Conservation (phyloP, 2,329 filamentous ascomycete genomes). For the Diatrype stigma region DNA sequence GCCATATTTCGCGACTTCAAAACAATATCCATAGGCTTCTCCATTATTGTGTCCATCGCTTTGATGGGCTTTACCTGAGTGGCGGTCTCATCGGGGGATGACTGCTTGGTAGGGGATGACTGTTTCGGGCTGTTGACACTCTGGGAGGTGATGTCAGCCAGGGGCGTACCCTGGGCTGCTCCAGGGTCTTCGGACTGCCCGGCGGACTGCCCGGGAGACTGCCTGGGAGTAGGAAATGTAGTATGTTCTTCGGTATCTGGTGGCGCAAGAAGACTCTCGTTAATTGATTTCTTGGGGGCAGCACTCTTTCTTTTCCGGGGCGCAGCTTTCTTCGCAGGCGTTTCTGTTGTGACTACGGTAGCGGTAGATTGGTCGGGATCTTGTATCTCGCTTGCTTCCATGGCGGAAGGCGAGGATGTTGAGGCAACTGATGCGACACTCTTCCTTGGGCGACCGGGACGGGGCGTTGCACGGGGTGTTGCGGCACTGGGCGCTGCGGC, state of each 20-base stretch:
- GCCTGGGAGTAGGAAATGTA: constrained; percentile 44
- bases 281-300: constrained; percentile 35
- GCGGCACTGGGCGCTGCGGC: constrained; percentile 34
- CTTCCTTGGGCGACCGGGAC: constrained; percentile 39
- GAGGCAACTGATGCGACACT: constrained; percentile 18
- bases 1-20: constrained; percentile 75
- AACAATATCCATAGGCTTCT: constrained; percentile 91
- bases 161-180: constrained; percentile 50
- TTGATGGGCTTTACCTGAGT: constrained; percentile 66
- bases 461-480: constrained; percentile 32
- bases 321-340: constrained; percentile 4
- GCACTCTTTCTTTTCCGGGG: constrained; percentile 35
- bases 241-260: constrained; percentile 33
- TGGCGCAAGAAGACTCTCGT: constrained; percentile 35
- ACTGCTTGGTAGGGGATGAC: constrained; percentile 30
- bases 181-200: constrained; percentile 42
- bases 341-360: neutral
- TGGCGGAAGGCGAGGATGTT: neutral
- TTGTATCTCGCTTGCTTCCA: constrained; percentile 11
- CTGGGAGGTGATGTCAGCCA: constrained; percentile 69
- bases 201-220: constrained; percentile 49
- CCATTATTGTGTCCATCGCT: constrained; percentile 71
- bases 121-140: constrained; percentile 59
- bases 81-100: constrained; percentile 40
- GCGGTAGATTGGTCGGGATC: constrained; percentile 28